Conservation (phyloP, 2,329 filamentous ascomycete genomes). For the Aspergillus puulaauensis region DNA sequence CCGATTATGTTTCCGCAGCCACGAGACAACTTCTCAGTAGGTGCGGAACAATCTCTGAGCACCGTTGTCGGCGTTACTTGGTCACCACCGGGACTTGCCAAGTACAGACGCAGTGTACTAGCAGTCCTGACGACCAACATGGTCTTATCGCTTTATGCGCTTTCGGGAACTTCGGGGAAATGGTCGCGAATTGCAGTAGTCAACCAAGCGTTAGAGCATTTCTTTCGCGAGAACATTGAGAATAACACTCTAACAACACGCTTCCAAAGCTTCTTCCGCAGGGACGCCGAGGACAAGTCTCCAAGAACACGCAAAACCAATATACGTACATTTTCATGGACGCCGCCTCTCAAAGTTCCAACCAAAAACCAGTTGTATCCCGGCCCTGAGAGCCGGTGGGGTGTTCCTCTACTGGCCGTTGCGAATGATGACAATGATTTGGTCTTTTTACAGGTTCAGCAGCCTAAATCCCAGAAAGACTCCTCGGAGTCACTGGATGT, state of each 20-base stretch:
- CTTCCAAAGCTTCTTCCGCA: conserved; percentile 31
- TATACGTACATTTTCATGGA: conserved; percentile 46
- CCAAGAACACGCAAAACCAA: conserved; percentile 29
- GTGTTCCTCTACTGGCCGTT: conserved; percentile 33
- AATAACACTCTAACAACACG: conserved; percentile 24
- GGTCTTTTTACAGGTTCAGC: conserved; percentile 28
- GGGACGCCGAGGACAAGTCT: conserved; percentile 19
- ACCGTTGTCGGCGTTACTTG: conserved; percentile 52
- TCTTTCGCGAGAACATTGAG: conserved; percentile 33
- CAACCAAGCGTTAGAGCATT: conserved; percentile 48
- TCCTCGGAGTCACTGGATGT: conserved; percentile 18
- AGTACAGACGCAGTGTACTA: conserved; percentile 54
- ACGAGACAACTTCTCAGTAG: conserved; percentile 53
- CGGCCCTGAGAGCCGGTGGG: conserved; percentile 33
- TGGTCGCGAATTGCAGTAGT: conserved; percentile 57
- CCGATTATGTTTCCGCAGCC: conserved; percentile 46
- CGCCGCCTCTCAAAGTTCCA: conserved; percentile 28
- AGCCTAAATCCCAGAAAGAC: conserved; percentile 2
- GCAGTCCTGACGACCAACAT: conserved; percentile 58
- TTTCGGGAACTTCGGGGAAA: conserved; percentile 44
- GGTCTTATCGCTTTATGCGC: conserved; percentile 57
- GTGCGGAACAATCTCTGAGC: conserved; percentile 58
- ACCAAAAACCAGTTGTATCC: conserved; percentile 1
- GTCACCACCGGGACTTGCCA: conserved; percentile 58
- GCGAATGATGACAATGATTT: conserved; percentile 42